Evolutionary conservation across 192 early-diverging fungal species (phyloP), one percentile per base, ranked within the genome.

Genomic region (Dispira simplex): DNA sequence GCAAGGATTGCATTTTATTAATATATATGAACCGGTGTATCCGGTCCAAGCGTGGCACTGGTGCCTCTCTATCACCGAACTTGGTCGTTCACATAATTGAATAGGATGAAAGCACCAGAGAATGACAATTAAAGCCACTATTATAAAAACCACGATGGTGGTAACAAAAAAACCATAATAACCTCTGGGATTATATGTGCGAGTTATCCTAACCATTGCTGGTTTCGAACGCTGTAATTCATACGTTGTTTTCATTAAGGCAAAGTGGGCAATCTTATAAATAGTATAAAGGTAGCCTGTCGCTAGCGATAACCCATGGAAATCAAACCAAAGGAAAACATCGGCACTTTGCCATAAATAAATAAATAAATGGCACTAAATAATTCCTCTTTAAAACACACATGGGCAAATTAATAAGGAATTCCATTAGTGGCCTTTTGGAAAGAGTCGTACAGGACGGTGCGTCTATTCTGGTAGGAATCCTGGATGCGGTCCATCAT

Each of bases 401-500:
- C 49, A 23, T 8, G 1, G 49, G 16, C n/a, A 28, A 59, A 20
- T 64, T 71, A 79, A 56, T 79, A 73, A 3, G 77, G 77, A 65
- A 79, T 87, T 66, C 87, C 89, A 69, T 90, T 90, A 16, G 85
- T 87, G 9, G 82, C 76, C 71, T 88, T 88, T 66, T 90, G 89
- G 79, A 90, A 90, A 57, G 81, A 79, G 65, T 90, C 89, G 52
- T 90, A 90, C 18, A 82, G 65, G 5, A 89, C 87, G 3, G 89
- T 96, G 53, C 90, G 81, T 59, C 84, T 82, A 79, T 99, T 99
- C 68, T 96, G 87, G 68, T 92, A 91, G 8, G 92, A 93, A 66
- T 93, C 86, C 43, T 77, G 72, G 66, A 99, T 96, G 63, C 88
- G 81, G 54, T 80, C 78, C 28, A 87, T 78, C 94, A 99, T 99